These are phyloP conservation scores for Filobasidium wieringae DNA, from an alignment of 768 basidiomycete genomes.

Conservation along the genomic window DNA sequence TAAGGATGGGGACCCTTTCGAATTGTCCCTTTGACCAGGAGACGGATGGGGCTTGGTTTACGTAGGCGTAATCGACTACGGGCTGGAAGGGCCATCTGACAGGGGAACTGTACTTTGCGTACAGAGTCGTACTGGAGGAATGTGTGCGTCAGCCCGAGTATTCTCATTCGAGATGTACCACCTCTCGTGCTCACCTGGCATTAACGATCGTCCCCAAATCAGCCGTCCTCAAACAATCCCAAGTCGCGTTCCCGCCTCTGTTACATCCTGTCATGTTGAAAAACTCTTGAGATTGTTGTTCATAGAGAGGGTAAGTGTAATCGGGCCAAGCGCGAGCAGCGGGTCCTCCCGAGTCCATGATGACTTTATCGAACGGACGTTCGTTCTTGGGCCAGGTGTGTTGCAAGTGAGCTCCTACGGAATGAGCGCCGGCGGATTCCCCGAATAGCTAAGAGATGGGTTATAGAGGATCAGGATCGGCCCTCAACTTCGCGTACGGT, in stretches of 20 bases:
- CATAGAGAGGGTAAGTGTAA: slow-evolving; percentile 6
- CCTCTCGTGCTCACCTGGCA: neutral
- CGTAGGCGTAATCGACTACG: slow-evolving; percentile 1
- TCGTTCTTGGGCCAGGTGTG: slow-evolving; percentile 1
- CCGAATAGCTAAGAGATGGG: slow-evolving; percentile 1
- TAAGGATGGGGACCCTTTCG: slow-evolving; percentile 13
- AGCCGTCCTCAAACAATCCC: neutral
- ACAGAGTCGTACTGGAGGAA: neutral
- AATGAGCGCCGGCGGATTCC: slow-evolving; percentile 7
- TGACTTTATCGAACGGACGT: slow-evolving; percentile 5
- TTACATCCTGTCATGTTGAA: slow-evolving; percentile 3
- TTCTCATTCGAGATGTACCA: neutral
- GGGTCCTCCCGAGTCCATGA: slow-evolving; percentile 10
- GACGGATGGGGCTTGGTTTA: slow-evolving; percentile 3
- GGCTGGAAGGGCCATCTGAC: slow-evolving; percentile 10
- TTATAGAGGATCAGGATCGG: too few relatives aligned
- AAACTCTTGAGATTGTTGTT: slow-evolving; percentile 1
- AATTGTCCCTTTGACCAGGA: slow-evolving; percentile 4
- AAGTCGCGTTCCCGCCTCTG: neutral
- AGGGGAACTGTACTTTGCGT: neutral
- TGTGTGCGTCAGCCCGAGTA: neutral
- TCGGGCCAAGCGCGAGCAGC: slow-evolving; percentile 7
- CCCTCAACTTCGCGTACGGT: neutral
- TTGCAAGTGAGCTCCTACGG: slow-evolving; percentile 8
- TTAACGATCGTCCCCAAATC: slow-evolving; percentile 1